Base-by-base conservation (phyloP, 768 basidiomycete species). In the Termitomyces sp. region DNA sequence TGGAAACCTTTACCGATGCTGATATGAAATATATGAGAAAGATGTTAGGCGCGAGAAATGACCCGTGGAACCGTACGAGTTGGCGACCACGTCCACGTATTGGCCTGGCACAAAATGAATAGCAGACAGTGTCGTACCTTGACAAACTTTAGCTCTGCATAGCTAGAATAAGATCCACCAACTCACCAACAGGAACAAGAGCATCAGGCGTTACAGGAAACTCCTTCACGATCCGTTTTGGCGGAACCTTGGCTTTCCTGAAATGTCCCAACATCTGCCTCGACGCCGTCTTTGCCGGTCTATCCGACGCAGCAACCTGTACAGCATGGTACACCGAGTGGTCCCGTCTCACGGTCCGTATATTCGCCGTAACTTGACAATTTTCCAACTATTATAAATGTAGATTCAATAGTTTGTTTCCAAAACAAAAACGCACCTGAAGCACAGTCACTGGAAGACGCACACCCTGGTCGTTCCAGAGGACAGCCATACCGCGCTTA, bases 1-100 rank as follows among this genome's bases (percentile, higher is more conserved):
- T 93, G 90, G 72, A 95, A 98, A 8, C 97, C 97, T 73, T 98
- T 98, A 23, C 97, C 97, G 57, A 96, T 90, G 4, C 95, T 99
- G 45, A 21, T 5, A 34, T 29, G 21, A 23, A 32, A 35, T 17
- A 27, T 29, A 47, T 46, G 21, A 46, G 44, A 44, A 25, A 5
- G 4, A n/a, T 6, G 4, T 3, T 0, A n/a, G 16, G 11, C 16
- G 25, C 5, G 29, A 6, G 19, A 34, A 23, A 45, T 29, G 25
- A n/a, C n/a, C n/a, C n/a, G 54, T 47, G 10, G 35, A n/a, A 25
- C 82, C 92, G 63, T 66, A 98, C 96, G 91, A 92, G 62, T 89
- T 90, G 7, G 90, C 90, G 59, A 90, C 79, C 6, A 95, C 90
- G 70, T 98, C 96, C 12, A 98, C 92, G 67, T 80, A 93, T 69